Evolutionary conservation across 768 basidiomycete species (phyloP), one percentile per base, ranked within the genome.

Genomic region (Leccinum fibrillosum): DNA sequence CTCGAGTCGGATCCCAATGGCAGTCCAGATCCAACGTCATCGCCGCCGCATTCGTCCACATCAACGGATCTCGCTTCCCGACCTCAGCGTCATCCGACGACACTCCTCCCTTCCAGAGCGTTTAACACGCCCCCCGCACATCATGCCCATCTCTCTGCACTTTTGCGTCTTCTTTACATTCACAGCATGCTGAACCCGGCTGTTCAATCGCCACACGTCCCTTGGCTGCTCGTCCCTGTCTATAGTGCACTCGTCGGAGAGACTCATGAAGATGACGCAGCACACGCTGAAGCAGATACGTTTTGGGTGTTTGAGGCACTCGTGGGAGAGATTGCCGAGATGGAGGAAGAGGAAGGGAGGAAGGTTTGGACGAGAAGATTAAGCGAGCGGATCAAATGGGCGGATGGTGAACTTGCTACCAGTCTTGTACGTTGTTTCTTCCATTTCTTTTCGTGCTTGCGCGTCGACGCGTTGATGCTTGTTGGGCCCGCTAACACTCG

Each of bases 281-380:
- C 81, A 0, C 88, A 91, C 68, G 80, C 80, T 5, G 90, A 92
- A 69, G 90, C 90, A 2, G 90, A 92, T 64, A 80, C 86, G 0
- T 92, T 92, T 69, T 92, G 90, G 90, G 65, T 91, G 5, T 88
- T 92, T 55, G 89, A 91, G 69, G 80, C 84, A 0, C 77, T 92
- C 63, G 74, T 90, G 0, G 83, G 85, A 26, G 90, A 92, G 65
- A 82, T 92, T 51, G 76, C 82, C 1, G 90, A 89, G 52, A 68
- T 92, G n/a, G 86, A 86, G 58, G 86, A 87, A 53, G 84, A 86
- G 57, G 85, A 86, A 28, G 81, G 81, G 15, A 82, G 81, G 7
- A 79, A 74, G 50, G 45, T 78, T 25, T 91, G 88, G 89, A 84
- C 84, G 74, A 78, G 73, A 52, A 82, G 77, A 58, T 75, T 92